Percentiles rank a stretch among this genome's conserved stretches.
Evolutionary conservation across 306 rosid species (phyloP).

Genomic region (Corylus heterophylla): DNA sequence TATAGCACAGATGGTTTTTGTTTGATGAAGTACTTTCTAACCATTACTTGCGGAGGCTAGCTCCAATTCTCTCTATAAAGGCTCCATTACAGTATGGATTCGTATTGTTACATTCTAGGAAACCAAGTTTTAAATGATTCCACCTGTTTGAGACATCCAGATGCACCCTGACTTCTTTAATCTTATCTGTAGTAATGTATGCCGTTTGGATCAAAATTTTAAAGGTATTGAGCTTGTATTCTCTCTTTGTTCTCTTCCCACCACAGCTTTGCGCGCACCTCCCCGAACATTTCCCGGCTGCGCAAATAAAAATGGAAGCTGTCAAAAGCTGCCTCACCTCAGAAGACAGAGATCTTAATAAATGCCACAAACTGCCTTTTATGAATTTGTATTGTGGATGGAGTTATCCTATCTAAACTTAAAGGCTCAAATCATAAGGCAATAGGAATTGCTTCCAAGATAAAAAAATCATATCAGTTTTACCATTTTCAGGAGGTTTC

Average conservation of each 20-base stretch:
- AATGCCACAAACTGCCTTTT: neutral
- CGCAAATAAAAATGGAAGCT: slow-evolving; percentile 3
- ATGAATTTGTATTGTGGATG: neutral
- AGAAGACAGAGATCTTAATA: neutral
- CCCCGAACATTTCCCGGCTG: slow-evolving; percentile 89
- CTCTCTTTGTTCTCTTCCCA: slow-evolving; percentile 92
- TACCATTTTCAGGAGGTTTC: neutral
- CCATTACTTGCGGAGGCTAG: slow-evolving; percentile 10
- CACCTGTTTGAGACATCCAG: slow-evolving; percentile 20
- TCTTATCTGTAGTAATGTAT: slow-evolving; percentile 19
- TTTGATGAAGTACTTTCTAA: slow-evolving; percentile 6
- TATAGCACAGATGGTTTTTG: neutral
- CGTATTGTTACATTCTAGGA: neutral
- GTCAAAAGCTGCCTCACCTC: slow-evolving; percentile 16
- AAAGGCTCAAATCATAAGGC: no score
- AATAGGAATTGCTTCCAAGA: no score
- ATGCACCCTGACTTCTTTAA: slow-evolving; percentile 23
- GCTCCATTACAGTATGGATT: no score
- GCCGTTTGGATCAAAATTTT: slow-evolving; percentile 29
- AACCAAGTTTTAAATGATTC: slow-evolving; percentile 35
- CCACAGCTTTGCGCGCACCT: slow-evolving; percentile 74
- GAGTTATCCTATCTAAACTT: no score
- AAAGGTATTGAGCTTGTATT: slow-evolving; percentile 79
- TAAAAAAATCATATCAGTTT: neutral
- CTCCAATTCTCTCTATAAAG: no score